Evolutionary conservation across 2,329 filamentous ascomycete species (phyloP).

Genomic region (Fusarium liriodendri): DNA sequence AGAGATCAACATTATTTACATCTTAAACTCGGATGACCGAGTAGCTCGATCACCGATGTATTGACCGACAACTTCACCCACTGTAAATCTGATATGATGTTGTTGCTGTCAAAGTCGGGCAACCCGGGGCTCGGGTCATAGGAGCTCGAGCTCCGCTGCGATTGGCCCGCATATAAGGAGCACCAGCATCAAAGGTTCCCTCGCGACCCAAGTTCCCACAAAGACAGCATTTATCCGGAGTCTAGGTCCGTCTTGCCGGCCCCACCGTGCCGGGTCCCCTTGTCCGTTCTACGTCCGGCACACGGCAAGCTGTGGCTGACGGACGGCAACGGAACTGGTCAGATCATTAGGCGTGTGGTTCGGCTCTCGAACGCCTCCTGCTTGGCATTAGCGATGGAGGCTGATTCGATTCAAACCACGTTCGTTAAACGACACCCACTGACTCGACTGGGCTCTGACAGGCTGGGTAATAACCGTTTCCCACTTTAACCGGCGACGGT

Average conservation of each 20-base stretch:
- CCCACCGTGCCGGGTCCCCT: not conserved
- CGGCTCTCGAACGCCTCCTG: slow-evolving; percentile 2
- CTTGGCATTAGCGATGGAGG: not conserved
- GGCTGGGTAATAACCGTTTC: slow-evolving; percentile 5
- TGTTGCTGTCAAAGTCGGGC: slow-evolving; percentile 1
- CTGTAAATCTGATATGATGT: slow-evolving; percentile 6
- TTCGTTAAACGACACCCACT: not conserved
- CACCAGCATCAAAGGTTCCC: slow-evolving; percentile 13
- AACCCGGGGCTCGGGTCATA: slow-evolving; percentile 6
- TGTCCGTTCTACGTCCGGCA: not conserved
- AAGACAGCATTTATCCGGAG: slow-evolving; percentile 23
- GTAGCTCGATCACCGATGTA: not conserved
- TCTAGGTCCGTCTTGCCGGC: not conserved
- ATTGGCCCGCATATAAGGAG: slow-evolving; percentile 29
- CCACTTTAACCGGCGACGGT: slow-evolving; percentile 15
- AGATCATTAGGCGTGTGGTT: slow-evolving; percentile 15
- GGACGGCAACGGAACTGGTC: slow-evolving; percentile 11
- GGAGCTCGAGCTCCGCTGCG: not conserved
- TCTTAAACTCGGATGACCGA: not conserved
- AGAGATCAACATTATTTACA: not conserved
- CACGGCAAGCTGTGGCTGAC: slow-evolving; percentile 13
- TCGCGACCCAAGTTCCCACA: not conserved
- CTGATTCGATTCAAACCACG: not conserved
- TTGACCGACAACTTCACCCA: not conserved
- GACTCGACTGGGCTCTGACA: not conserved